Conservation (phyloP, 495 filamentous ascomycete species). For the Podospora conica region DNA sequence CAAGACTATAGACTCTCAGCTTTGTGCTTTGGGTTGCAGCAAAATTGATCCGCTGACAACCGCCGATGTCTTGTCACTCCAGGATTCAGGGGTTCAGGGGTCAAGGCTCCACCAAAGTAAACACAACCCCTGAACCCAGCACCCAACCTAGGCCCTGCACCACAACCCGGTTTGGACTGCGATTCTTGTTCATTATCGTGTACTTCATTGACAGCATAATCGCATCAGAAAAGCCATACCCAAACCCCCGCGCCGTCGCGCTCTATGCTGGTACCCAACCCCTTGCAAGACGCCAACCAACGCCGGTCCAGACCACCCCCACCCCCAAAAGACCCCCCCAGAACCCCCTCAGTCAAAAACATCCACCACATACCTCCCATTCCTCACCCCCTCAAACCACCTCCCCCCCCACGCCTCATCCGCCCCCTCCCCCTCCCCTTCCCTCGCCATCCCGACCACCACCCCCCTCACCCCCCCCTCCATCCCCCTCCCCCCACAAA, state of each 20-base stretch:
- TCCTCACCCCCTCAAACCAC: slow-evolving; percentile 53
- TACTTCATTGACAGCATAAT: neutral
- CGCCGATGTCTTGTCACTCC: neutral
- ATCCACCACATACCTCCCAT: slow-evolving; percentile 61
- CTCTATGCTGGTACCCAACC: too few species aligned
- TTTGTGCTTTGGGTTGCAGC: neutral
- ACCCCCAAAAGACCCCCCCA: neutral
- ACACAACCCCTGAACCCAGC: neutral
- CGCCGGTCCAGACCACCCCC: too few species aligned
- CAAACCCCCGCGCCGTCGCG: neutral
- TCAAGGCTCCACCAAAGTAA: neutral
- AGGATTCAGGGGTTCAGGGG: neutral
- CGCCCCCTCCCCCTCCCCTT: slow-evolving; percentile 37
- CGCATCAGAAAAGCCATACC: neutral
- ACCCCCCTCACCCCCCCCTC: slow-evolving; percentile 52
- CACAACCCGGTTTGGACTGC: neutral
- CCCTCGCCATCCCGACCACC: slow-evolving; percentile 44
- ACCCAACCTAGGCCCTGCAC: neutral
- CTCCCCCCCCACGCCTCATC: slow-evolving; percentile 30
- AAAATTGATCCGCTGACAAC: neutral
- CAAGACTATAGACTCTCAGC: neutral
- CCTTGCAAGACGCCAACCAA: too few species aligned
- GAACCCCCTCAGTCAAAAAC: slow-evolving; percentile 54
- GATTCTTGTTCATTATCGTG: neutral
- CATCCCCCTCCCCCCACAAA: slow-evolving; percentile 59